These are phyloP conservation scores for Aureobasidium sp. DNA, from an alignment of 2,329 filamentous ascomycete genomes.

Conservation along the genomic window DNA sequence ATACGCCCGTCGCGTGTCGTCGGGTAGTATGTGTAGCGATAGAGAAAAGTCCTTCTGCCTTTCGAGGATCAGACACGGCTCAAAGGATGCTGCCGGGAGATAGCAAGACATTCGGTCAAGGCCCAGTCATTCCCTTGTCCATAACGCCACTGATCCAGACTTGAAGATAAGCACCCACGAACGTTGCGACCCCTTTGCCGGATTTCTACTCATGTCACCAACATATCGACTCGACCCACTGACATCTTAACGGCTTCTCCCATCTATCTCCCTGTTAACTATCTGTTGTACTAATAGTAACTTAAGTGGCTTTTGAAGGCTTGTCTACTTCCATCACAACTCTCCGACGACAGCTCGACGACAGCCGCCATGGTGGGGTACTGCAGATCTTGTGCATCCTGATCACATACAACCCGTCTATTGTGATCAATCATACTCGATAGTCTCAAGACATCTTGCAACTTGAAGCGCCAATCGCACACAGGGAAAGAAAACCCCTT, in stretches of 20 bases:
- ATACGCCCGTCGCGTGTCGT: neutral
- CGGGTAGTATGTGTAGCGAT: neutral
- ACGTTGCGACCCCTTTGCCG: neutral
- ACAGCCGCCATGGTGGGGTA: neutral
- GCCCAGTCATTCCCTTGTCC: neutral
- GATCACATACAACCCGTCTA: neutral
- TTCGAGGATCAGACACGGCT: neutral
- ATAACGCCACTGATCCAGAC: constrained; percentile 9
- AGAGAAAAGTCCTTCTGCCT: neutral
- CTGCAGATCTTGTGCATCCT: neutral
- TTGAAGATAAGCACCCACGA: neutral
- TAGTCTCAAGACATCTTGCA: neutral
- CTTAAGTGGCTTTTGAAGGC: too few species aligned
- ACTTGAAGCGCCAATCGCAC: too few species aligned
- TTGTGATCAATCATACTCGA: neutral
- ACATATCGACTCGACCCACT: neutral
- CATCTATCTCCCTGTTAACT: neutral
- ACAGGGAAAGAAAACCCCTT: too few species aligned
- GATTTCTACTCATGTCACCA: neutral
- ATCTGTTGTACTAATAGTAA: neutral
- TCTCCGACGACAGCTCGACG: neutral
- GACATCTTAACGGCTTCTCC: neutral
- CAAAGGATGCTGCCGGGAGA: neutral
- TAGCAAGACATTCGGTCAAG: neutral
- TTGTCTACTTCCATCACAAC: neutral